Evolutionary conservation across 768 basidiomycete genomes (phyloP), one percentile per base, ranked within the genome.

Genomic region (Pulveroboletus sp.): DNA sequence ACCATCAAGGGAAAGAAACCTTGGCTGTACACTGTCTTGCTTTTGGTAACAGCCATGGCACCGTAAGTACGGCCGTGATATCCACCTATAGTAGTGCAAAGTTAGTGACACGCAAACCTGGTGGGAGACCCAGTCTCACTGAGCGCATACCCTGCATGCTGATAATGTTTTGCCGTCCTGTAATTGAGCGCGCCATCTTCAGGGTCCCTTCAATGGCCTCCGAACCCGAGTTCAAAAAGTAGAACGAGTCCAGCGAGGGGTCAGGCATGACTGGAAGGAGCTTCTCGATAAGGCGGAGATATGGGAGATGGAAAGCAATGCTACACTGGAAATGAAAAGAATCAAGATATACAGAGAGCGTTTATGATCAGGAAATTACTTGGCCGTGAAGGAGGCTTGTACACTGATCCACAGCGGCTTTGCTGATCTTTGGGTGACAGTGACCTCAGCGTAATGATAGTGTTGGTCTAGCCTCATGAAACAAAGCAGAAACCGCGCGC

Each of bases 181-280:
- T 97, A 31, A 84, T 72, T 24, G 67, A 63, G 31, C 94, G 80
- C 4, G 89, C 87, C 73, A 97, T 83, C 72, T 96, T 97, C 55
- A 98, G 69, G 3, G 92, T 78, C 1, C 83, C 90, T 69, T 96
- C 94, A 39, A 93, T 78, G 1, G 93, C 95, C 68, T 98, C 95
- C 1, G 91, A 85, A 3, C 95, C 95, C 2, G 93, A 94, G 73
- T 91, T 97, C 88, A 89, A 91, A 71, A 96, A 91, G 79, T 93
- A 96, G 78, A 97, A 97, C 24, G 90, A 90, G 66, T 95, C 88
- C 30, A 98, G 77, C 1, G 92, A 93, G 0, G 83, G 77, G 69
- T 94, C 73, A 2, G 94, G 94, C 93, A 98, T 93, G 51, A 87
- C 71, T 0, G 93, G 89, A 11, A 95, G 71, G 7, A 97, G 77